Base-by-base conservation (phyloP, 768 basidiomycete genomes). In the Nidularia pulvinata region DNA sequence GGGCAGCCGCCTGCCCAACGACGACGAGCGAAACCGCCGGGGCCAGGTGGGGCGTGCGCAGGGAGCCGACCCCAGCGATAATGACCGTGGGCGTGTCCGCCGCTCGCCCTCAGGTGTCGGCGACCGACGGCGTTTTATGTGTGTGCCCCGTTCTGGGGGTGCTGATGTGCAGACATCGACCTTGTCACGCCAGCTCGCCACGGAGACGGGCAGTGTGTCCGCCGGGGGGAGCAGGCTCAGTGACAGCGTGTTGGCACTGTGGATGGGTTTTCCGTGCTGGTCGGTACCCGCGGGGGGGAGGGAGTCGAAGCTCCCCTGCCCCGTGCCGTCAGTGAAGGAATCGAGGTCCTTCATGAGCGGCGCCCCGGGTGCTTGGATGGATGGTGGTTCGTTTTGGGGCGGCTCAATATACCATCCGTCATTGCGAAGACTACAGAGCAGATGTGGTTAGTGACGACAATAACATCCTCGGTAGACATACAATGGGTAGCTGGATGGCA, bases 321-420 rank as follows among this genome's bases (percentile, higher is more conserved):
- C 75, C 7, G 79, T 81, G 33, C 82, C 82, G 46, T 83, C 82
- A n/a, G 81, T 82, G 69, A 85, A 85, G 51, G 80, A 78, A 55
- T 84, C 82, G 33, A 76, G 62, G 61, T 85, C 83, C 65, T 79
- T 83, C 60, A 85, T 59, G 54, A 72, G 61, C 7, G 82, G 83
- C 32, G 83, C 79, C 3, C 65, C 70, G 14, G 79, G 76, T 35
- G 68, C 59, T 51, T 64, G 57, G 50, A 73, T 61, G 43, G 60
- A 49, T 36, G 58, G 61, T 61, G 60, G 57, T 54, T 50, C 46
- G 49, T 62, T 56, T 56, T 33, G 47, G 49, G 53, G 39, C 30
- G 50, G 13, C 11, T 9, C 22, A 39, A 59, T 49, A 37, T 59
- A 63, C 63, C 62, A 59, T 55, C 49, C 48, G 50, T 62, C 58